Percentiles rank a stretch among this genome's conserved stretches.
Evolutionary conservation across 1,139 yeast species (phyloP).

Genomic region (Saccharomyces hybrid): DNA sequence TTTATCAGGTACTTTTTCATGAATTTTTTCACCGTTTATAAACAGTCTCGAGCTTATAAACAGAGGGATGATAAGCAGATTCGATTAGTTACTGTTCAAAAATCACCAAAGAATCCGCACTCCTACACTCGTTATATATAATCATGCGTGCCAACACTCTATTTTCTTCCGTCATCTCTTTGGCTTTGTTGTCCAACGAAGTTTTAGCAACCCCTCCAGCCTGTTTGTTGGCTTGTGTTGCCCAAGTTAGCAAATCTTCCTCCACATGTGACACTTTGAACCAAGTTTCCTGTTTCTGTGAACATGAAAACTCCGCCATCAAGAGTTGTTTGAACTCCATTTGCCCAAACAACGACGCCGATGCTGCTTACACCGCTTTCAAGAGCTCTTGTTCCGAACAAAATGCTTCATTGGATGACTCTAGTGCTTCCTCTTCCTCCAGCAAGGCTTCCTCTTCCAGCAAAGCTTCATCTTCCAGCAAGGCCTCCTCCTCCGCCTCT

Average conservation of each 20-base stretch:
- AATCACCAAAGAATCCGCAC: background rate
- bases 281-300: conserved; percentile 55
- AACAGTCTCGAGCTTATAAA: background rate
- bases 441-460: conserved; percentile 31
- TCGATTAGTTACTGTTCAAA: background rate
- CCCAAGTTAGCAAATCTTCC: conserved; percentile 52
- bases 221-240: conserved; percentile 81
- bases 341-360: conserved; percentile 59
- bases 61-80: background rate
- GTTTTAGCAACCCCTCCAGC: conserved; percentile 78
- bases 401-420: conserved; percentile 32
- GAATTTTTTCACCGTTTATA: background rate
- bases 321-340: conserved; percentile 51
- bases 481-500: conserved; percentile 23
- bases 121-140: background rate
- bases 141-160: conserved; percentile 33
- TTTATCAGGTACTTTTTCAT: background rate
- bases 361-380: conserved; percentile 52
- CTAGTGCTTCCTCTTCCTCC: conserved; percentile 33
- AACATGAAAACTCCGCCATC: conserved; percentile 43
- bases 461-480: conserved; percentile 30
- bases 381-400: conserved; percentile 44
- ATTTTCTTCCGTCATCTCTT: conserved; percentile 43
- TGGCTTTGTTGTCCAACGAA: conserved; percentile 43
- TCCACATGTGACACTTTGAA: conserved; percentile 50